These are phyloP conservation scores for Monosporascus sp. DNA, from an alignment of 2,329 filamentous ascomycete species.

Conservation along the genomic window DNA sequence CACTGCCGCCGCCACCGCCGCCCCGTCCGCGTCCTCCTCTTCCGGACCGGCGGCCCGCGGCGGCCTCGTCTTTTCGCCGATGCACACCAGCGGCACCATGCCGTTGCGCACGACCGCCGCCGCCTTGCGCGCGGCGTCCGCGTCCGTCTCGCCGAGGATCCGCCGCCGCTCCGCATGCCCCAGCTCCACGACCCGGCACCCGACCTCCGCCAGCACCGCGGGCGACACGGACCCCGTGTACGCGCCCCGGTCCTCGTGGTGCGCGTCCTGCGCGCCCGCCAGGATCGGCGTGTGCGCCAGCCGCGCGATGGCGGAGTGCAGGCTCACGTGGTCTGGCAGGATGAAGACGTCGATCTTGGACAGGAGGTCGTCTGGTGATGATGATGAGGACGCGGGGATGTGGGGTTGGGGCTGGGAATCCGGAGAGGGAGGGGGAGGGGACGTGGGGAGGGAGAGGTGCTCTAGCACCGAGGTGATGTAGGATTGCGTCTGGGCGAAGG, in stretches of 20 bases:
- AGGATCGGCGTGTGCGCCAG: constrained; percentile 45
- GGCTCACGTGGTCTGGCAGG: constrained; percentile 70
- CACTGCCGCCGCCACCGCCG: constrained; percentile 52
- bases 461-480: constrained; percentile 48
- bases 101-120: constrained; percentile 61
- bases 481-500: constrained; percentile 53
- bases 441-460: constrained; percentile 34
- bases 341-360: constrained; percentile 51
- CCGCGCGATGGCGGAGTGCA: constrained; percentile 47
- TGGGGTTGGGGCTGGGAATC: no score
- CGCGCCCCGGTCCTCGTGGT: constrained; percentile 63
- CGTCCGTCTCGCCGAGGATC: constrained; percentile 71
- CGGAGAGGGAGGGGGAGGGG: constrained; percentile 16
- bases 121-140: constrained; percentile 61
- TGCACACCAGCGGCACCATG: constrained; percentile 72
- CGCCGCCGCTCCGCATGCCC: constrained; percentile 74
- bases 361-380: constrained; percentile 11
- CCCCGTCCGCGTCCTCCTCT: constrained; percentile 27
- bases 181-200: constrained; percentile 68
- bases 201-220: constrained; percentile 57
- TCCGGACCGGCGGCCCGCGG: constrained; percentile 16
- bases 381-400: no score
- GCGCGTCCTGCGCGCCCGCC: constrained; percentile 72
- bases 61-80: constrained; percentile 58
- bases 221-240: constrained; percentile 77